A percentile compares a stretch with the other conserved stretches of the same genome.
phyloP scores from a whole-genome alignment of 129 eudicot genomes.

The Flaveria bidentis region DNA sequence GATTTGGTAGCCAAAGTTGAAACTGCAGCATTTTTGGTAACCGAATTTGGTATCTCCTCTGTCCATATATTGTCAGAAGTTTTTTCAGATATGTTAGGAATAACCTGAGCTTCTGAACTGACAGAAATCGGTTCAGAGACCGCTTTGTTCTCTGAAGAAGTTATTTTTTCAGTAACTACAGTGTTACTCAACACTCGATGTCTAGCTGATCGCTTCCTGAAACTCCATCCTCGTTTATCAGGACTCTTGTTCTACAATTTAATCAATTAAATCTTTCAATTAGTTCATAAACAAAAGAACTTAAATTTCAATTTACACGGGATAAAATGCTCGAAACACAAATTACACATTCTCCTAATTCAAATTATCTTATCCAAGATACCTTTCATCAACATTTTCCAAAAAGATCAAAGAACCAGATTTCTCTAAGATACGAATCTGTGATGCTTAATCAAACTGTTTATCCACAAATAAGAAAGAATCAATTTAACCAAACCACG shows the following conservation, averaged over 20 bases:
- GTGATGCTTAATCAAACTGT: background rate
- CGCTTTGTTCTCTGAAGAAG: conserved; percentile 51
- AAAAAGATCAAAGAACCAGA: conserved; percentile 7
- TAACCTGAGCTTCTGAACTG: conserved; percentile 39
- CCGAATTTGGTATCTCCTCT: conserved; percentile 50
- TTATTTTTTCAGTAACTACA: conserved; percentile 49
- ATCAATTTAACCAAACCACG: conserved; percentile 19
- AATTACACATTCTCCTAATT: background rate
- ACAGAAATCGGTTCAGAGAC: conserved; percentile 42
- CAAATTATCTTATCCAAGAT: conserved; percentile 5
- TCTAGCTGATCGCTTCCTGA: conserved; percentile 77
- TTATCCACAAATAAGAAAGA: background rate
- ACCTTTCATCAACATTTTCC: conserved; percentile 4
- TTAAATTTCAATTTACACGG: background rate
- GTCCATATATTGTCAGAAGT: conserved; percentile 41
- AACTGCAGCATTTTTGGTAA: conserved; percentile 36
- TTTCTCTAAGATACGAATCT: background rate
- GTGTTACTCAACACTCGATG: conserved; percentile 86
- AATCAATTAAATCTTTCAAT: background rate
- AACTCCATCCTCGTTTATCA: conserved; percentile 94
- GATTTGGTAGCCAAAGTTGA: conserved; percentile 28
- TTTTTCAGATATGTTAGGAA: conserved; percentile 48
- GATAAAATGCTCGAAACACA: too few relatives aligned
- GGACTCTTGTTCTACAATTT: conserved; percentile 56
- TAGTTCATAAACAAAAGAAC: background rate